A percentile compares a stretch with the other conserved stretches of the same genome.
These are phyloP conservation scores for Anastatica hierochuntica DNA, from an alignment of 345 rosid genomes.

Conservation along the genomic window DNA sequence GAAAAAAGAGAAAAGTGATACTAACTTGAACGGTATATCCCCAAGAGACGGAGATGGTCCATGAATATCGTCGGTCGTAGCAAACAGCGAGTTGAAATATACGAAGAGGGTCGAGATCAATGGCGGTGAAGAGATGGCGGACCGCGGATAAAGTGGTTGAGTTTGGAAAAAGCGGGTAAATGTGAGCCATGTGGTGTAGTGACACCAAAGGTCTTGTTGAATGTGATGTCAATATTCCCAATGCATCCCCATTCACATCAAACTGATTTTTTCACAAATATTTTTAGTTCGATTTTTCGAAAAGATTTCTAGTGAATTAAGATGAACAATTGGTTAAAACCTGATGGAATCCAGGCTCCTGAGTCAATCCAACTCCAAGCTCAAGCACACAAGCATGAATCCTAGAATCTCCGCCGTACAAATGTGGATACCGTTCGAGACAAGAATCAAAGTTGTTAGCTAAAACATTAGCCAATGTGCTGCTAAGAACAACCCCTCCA, in stretches of 20 bases:
- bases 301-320: no score
- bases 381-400: conserved; percentile 64
- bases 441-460: conserved; percentile 70
- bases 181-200: conserved; percentile 53
- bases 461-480: conserved; percentile 57
- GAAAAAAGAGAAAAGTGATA: no score
- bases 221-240: conserved; percentile 65
- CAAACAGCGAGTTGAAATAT: conserved; percentile 66
- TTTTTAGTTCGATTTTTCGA: no score
- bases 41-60: conserved; percentile 86
- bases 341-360: conserved; percentile 95
- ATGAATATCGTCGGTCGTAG: conserved; percentile 60
- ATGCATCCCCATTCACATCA: conserved; percentile 62
- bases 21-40: conserved; percentile 67
- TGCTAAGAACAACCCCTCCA: conserved; percentile 74
- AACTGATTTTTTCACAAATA: no score
- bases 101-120: conserved; percentile 48
- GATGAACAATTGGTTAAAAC: no score
- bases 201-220: conserved; percentile 68
- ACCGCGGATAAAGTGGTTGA: conserved; percentile 39
- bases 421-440: conserved; percentile 68
- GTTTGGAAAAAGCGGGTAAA: conserved; percentile 66
- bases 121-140: conserved; percentile 47
- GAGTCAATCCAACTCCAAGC: conserved; percentile 63
- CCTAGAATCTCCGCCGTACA: conserved; percentile 75